phyloP scores from a whole-genome alignment of 352 stramenopile species.

The Pythium aphanidermatum region DNA sequence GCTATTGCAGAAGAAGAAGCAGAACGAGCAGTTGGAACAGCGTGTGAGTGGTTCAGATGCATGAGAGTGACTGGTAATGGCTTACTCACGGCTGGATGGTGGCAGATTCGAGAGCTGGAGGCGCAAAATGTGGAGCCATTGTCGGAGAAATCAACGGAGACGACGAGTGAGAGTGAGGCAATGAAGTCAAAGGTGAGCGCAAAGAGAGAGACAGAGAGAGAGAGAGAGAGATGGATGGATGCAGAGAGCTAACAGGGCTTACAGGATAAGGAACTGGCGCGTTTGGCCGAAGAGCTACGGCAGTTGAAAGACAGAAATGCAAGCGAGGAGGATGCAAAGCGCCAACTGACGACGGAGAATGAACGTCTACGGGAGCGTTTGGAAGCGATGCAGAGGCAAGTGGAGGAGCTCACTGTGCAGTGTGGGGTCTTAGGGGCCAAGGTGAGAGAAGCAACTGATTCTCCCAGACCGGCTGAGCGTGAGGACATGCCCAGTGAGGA shows the following conservation, averaged over 20 bases:
- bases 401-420: constrained; percentile 14
- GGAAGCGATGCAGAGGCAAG: constrained; percentile 3
- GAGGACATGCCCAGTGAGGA: too few relatives aligned
- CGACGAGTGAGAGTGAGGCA: too few relatives aligned
- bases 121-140: too few relatives aligned
- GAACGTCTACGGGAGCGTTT: not conserved
- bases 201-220: constrained; percentile 9
- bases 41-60: constrained; percentile 21
- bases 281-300: constrained; percentile 1
- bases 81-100: not conserved
- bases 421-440: constrained; percentile 8
- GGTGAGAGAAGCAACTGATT: constrained; percentile 7
- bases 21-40: constrained; percentile 52
- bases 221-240: not conserved
- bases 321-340: not conserved
- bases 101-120: constrained; percentile 21
- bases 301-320: not conserved
- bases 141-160: too few relatives aligned
- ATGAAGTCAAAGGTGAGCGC: too few relatives aligned
- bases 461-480: not conserved
- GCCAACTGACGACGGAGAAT: too few relatives aligned
- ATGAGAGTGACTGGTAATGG: not conserved
- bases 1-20: constrained; percentile 68
- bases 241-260: not conserved
- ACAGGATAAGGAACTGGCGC: constrained; percentile 1